Base-by-base conservation (phyloP, 768 basidiomycete species). In the Boletus reticulatus region DNA sequence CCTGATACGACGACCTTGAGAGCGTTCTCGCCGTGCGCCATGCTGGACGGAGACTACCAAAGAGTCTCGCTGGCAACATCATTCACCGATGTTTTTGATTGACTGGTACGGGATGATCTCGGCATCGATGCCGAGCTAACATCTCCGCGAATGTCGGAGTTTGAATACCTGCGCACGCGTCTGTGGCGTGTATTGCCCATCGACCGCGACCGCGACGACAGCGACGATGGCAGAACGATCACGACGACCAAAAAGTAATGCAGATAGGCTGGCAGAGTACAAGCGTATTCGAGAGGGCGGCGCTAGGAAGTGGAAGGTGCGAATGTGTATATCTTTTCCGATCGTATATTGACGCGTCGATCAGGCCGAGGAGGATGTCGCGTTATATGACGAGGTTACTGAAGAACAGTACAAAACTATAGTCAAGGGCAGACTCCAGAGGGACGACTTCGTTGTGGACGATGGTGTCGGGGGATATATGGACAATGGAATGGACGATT, bases 401-500 rank as follows among this genome's bases (percentile, higher is more conserved):
- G 95, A 97, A 52, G 91, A 91, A 11, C 87, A 94, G 62, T 99
- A 98, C 71, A 83, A 81, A 61, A 77, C 80, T 19, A 89, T 99
- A 52, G 97, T 99, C 6, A 82, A 81, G 52, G 85, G 86, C 1
- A 80, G 97, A 17, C 78, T 97, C 8, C 86, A 90, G 56, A 76
- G 78, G 61, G 94, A 98, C 60, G 97, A 99, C 70, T 99, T 99
- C 58, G 92, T 98, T 19, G 87, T 89, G 37, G 97, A 98, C 65
- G 97, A 98, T 74, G 94, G 94, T 27, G 82, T 88, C 0, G 81
- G 78, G 14, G 97, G 93, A 6, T 98, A 99, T 64, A 86, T 88
- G 69, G 97, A 99, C 75, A 92, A 97, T 67, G 97, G 97, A 6
- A 87, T 94, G 85, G 97, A 98, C 55, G 94, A 96, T 65, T 98